Evolutionary conservation across 495 filamentous ascomycete genomes (phyloP).

Genomic region (Parmelia sp.): DNA sequence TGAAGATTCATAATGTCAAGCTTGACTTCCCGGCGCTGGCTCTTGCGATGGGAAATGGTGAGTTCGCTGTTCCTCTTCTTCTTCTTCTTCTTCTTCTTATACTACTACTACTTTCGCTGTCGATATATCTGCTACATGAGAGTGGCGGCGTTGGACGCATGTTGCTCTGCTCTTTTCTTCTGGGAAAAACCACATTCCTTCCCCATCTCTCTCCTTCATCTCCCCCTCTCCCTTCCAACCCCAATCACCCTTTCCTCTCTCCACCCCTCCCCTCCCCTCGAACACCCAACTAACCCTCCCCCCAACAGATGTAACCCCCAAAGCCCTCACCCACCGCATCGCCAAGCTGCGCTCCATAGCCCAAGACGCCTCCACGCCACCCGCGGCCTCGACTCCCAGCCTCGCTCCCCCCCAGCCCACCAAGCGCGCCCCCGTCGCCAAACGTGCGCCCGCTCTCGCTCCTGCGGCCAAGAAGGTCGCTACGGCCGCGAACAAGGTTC

Average conservation of each 20-base stretch:
- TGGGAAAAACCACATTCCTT: too few relatives aligned
- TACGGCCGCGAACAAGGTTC: not conserved
- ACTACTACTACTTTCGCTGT: too few relatives aligned
- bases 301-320: slow-evolving; percentile 5
- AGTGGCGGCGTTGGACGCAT: too few relatives aligned
- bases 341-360: not conserved
- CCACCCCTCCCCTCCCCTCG: not conserved
- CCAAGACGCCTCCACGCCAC: not conserved
- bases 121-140: too few relatives aligned
- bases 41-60: slow-evolving; percentile 5
- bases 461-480: not conserved
- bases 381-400: not conserved
- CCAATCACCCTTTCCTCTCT: too few relatives aligned
- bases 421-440: not conserved
- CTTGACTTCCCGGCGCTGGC: not conserved
- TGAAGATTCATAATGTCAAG: slow-evolving; percentile 11
- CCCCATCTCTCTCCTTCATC: too few relatives aligned
- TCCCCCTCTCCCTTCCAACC: not conserved
- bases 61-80: not conserved
- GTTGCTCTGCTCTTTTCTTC: too few relatives aligned
- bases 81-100: too few relatives aligned
- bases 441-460: not conserved
- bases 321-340: slow-evolving; percentile 7
- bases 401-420: not conserved
- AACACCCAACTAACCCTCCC: not conserved